phyloP scores from a whole-genome alignment of 108 stramenopile species.

The Cyclostephanos invisitatus region DNA sequence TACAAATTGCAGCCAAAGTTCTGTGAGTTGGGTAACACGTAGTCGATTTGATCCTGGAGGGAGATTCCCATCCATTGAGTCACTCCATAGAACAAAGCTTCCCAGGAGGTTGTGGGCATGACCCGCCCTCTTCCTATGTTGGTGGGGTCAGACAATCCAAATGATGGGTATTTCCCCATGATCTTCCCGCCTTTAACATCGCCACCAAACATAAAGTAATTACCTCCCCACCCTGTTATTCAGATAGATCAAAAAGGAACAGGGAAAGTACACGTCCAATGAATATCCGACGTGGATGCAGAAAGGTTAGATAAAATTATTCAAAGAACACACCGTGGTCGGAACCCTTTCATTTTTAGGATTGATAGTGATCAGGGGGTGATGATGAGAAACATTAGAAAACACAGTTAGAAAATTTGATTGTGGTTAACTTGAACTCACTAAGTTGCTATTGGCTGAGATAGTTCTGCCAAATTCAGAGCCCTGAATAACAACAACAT shows the following conservation, averaged over 20 bases:
- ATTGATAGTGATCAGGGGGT: neutral
- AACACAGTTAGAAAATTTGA: neutral
- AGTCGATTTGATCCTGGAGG: slow-evolving; percentile 25
- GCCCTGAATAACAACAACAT: slow-evolving; percentile 41
- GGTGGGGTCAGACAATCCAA: slow-evolving; percentile 1
- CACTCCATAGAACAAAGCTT: slow-evolving; percentile 55
- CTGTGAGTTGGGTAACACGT: slow-evolving; percentile 26
- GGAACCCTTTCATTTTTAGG: slow-evolving; percentile 30
- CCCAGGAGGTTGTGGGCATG: slow-evolving; percentile 75
- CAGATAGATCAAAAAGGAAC: neutral
- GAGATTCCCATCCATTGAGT: slow-evolving; percentile 39
- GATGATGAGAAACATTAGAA: neutral
- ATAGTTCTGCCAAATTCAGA: slow-evolving; percentile 75
- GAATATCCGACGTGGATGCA: neutral
- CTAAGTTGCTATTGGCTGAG: slow-evolving; percentile 47
- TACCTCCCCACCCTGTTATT: slow-evolving; percentile 54
- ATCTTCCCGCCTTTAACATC: slow-evolving; percentile 47
- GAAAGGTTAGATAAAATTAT: neutral
- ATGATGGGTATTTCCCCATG: slow-evolving; percentile 46
- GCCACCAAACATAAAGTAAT: slow-evolving; percentile 51
- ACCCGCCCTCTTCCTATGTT: slow-evolving; percentile 55
- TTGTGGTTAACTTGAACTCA: neutral
- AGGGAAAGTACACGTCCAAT: neutral
- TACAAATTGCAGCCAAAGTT: slow-evolving; percentile 35
- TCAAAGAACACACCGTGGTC: slow-evolving; percentile 58